Conservation (phyloP, 208 protist genomes). For the Leishmania arabica region DNA sequence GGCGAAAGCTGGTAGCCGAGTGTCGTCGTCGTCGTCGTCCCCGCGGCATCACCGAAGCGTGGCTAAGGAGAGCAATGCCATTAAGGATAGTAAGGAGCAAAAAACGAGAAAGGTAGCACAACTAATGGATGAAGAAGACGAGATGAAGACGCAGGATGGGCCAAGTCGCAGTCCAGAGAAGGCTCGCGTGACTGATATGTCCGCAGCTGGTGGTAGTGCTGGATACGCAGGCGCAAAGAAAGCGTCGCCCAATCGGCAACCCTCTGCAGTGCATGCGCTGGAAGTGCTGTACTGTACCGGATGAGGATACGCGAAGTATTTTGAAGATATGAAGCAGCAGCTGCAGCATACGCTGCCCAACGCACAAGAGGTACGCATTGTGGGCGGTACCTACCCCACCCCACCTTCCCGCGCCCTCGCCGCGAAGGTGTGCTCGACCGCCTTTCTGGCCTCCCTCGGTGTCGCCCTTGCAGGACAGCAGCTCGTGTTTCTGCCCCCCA, state of each 20-base stretch:
- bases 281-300: conserved; percentile 72
- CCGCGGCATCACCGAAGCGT: not conserved
- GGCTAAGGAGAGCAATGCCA: conserved; percentile 11
- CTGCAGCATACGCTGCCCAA: conserved; percentile 40
- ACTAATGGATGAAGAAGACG: conserved; percentile 18
- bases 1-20: not conserved
- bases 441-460: conserved; percentile 44
- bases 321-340: conserved; percentile 57
- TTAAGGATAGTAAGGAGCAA: conserved; percentile 21
- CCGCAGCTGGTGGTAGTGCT: not conserved
- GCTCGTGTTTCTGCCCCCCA: conserved; percentile 36
- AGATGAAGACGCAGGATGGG: not conserved
- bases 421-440: conserved; percentile 30
- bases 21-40: not conserved
- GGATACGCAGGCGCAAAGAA: not conserved
- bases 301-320: conserved; percentile 84
- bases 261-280: conserved; percentile 20
- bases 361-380: conserved; percentile 42
- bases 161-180: not conserved
- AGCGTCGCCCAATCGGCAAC: not conserved
- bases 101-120: conserved; percentile 18
- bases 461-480: conserved; percentile 37
- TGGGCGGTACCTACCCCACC: conserved; percentile 55
- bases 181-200: not conserved
- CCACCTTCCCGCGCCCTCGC: conserved; percentile 34